Base-by-base conservation (phyloP, 495 filamentous ascomycete genomes). In the Halenospora varia region DNA sequence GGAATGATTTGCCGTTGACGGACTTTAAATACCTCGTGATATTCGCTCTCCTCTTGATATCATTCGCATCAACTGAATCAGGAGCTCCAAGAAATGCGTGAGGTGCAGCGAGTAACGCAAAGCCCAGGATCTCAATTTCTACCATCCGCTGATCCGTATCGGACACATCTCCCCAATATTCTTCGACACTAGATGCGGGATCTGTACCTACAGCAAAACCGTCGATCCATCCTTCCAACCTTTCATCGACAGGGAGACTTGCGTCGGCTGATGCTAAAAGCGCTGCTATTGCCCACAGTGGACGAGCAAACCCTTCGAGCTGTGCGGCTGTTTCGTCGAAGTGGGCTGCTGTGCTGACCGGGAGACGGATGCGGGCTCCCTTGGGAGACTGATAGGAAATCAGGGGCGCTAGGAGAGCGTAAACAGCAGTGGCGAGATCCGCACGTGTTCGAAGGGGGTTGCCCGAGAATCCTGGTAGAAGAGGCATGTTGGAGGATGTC, bases 91-190 rank as follows among this genome's bases (percentile, higher is more conserved):
- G 19, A 15, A 42, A 56, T 17, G 19, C 40, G 1, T 25, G 45
- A 26, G 63, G 63, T 0, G 56, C 59, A 2, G 55, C 60, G 10
- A 66, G 64, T 13, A 71, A 57, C 1, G 65, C 62, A 52, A 62
- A 73, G 2, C 79, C 80, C 54, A 85, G 78, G 3, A 80, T 78
- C 62, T 79, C 81, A 67, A 82, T 80, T 60, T 84, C 83, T 18
- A 84, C 82, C 80, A 84, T 84, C 3, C 82, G 70, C 67, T 85
- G 81, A 53, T 85, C 82, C 13, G 71, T 57, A 62, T 81, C 76
- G 51, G 76, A 70, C 51, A 81, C 73, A 22, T 77, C 68, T 2
- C 82, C 82, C 80, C 82, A 86, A 61, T 77, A 85, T 62, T 83
- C 80, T 0, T 70, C 63, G 80, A 80, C 26, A 75, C 71, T 18